A percentile compares a stretch with the other conserved stretches of the same genome.
Conservation (phyloP, 2,329 filamentous ascomycete species). For the Elsinoe necatrix region DNA sequence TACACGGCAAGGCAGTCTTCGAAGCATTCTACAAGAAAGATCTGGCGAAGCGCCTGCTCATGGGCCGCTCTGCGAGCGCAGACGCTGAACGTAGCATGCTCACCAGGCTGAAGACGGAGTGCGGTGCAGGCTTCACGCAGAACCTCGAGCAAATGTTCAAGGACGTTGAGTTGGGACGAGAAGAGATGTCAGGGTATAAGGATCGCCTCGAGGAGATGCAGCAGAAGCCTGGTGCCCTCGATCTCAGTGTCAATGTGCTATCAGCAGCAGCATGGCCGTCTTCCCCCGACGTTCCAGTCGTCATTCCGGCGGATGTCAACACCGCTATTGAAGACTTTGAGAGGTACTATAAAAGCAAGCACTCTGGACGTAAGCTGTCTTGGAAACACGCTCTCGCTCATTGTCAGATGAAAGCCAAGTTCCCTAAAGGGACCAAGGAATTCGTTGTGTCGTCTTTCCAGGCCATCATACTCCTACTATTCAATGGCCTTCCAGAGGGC, state of each 20-base stretch:
- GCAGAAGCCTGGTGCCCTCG: constrained; percentile 49
- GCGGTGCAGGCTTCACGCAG: constrained; percentile 86
- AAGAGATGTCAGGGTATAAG: constrained; percentile 89
- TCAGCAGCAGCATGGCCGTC: constrained; percentile 88
- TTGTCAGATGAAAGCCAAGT: constrained; percentile 73
- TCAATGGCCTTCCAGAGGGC: constrained; percentile 61
- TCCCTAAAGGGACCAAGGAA: constrained; percentile 74
- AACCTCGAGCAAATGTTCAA: constrained; percentile 99
- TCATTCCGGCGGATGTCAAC: constrained; percentile 66
- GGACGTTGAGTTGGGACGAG: constrained; percentile 84
- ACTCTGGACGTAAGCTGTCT: constrained; percentile 73
- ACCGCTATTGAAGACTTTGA: constrained; percentile 76
- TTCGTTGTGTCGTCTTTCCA: constrained; percentile 87
- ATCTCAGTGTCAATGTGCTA: constrained; percentile 82
- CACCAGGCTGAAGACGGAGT: constrained; percentile 82
- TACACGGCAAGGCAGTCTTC: constrained; percentile 95
- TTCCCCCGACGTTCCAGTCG: constrained; percentile 69
- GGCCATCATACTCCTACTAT: constrained; percentile 79
- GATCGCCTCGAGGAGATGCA: constrained; percentile 51
- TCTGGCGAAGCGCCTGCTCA: constrained; percentile 76
- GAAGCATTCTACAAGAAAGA: constrained; percentile 99
- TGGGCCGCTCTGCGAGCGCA: constrained; percentile 85
- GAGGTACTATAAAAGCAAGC: constrained; percentile 76
- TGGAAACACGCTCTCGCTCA: constrained; percentile 95
- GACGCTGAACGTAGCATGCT: constrained; percentile 97